Percentiles rank a stretch among this genome's conserved stretches.
phyloP scores from a whole-genome alignment of 371 early-diverging fungal genomes.

The Batkoa obscura region DNA sequence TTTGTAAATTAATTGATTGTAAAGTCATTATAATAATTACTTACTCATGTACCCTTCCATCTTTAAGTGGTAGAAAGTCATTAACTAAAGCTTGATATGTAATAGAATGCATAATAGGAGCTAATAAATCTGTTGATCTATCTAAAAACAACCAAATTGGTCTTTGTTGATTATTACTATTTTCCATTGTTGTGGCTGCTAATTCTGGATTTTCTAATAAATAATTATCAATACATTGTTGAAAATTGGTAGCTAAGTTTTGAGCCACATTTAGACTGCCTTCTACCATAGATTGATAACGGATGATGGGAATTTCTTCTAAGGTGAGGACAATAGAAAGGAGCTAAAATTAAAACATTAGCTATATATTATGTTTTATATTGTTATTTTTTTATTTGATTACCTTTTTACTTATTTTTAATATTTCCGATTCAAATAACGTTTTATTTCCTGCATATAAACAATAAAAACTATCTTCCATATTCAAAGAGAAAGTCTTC shows the following conservation, averaged over 20 bases:
- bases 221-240: conserved; percentile 36
- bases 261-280: conserved; percentile 17
- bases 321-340: conserved; percentile 53
- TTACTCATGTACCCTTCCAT: conserved; percentile 45
- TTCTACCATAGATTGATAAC: conserved; percentile 51
- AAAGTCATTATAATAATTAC: conserved; percentile 17
- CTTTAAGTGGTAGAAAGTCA: conserved; percentile 57
- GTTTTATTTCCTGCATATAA: conserved; percentile 26
- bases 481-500: conserved; percentile 55
- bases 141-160: conserved; percentile 69
- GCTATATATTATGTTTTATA: conserved; percentile 5
- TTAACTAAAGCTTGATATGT: conserved; percentile 91
- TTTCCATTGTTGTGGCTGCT: background rate
- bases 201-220: conserved; percentile 23
- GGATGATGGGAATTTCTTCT: conserved; percentile 69
- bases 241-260: conserved; percentile 30
- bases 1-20: background rate
- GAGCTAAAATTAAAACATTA: conserved; percentile 16
- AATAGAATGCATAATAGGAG: conserved; percentile 83
- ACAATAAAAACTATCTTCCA: conserved; percentile 38
- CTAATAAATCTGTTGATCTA: conserved; percentile 64
- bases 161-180: conserved; percentile 15
- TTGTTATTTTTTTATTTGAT: background rate
- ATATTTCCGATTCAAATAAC: conserved; percentile 32
- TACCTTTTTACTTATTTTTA: conserved; percentile 44